Base-by-base conservation (phyloP, 2,329 filamentous ascomycete genomes). In the Venturia aucupariae region DNA sequence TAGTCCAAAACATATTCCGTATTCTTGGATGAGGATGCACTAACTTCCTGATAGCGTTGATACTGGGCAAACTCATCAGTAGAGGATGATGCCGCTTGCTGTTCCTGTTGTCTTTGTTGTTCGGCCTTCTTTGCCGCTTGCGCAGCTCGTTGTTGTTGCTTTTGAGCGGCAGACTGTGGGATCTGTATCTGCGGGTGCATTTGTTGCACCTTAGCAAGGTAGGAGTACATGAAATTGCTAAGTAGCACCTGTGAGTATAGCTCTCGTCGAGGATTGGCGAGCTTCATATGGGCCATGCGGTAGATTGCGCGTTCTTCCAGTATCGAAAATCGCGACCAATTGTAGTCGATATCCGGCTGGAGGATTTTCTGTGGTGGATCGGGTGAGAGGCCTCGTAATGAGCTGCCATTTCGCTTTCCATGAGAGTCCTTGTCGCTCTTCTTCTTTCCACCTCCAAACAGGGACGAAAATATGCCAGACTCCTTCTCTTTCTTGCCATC, bases 141-240 rank as follows among this genome's bases (percentile, higher is more conserved):
- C 35, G 64, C 65, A 61, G 69, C 64, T 66, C 86, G 83, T 62
- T 84, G 75, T 62, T 81, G 80, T 71, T 84, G 85, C 72, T 89
- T 87, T 70, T 92, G 91, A 42, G 89, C 86, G 19, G 82, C 79
- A 62, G 89, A 92, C 42, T 89, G 84, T n/a, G 90, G 90, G 54
- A 96, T 87, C 71, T 95, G 90, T 77, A 97, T 90, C 72, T 96
- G 90, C 54, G 94, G 94, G 75, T 99, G 94, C 90, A 97, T 97
- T 71, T 95, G 92, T 77, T 99, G 94, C 57, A 99, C 94, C 75
- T 97, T 99, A 67, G 94, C 94, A 68, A 99, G 84, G 75, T 99
- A 99, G 65, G 92, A 94, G 78, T 99, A 99, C 94, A 99, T 99
- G 77, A 99, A 99, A 75, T 99, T 99, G 77, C 92, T 97, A 69